phyloP scores from a whole-genome alignment of 2,329 filamentous ascomycete genomes.

The Verticillium nonalfalfae region DNA sequence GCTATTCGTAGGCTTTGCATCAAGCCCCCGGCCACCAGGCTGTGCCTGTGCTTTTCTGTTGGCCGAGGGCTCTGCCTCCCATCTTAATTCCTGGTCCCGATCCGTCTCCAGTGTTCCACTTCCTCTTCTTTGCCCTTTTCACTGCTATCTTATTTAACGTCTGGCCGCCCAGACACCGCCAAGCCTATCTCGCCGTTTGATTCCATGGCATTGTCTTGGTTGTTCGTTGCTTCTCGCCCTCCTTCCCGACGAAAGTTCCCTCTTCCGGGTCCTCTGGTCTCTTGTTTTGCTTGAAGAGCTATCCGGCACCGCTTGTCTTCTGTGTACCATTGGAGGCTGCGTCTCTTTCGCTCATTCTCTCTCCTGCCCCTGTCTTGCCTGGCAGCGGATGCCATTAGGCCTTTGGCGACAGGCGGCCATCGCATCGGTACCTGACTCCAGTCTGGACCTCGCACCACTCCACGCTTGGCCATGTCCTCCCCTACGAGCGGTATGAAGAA shows the following conservation, averaged over 20 bases:
- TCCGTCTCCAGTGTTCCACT: neutral
- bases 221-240: neutral
- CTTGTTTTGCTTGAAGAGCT: neutral
- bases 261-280: neutral
- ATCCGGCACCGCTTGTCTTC: neutral
- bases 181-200: neutral
- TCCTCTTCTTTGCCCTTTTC: neutral
- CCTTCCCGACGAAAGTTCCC: neutral
- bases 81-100: neutral
- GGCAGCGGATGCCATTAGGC: neutral
- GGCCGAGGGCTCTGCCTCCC: neutral
- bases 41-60: neutral
- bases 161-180: neutral
- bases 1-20: neutral
- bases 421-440: neutral
- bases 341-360: no score
- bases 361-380: neutral
- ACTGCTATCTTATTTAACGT: neutral
- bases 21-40: neutral
- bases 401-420: neutral
- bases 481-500: constrained; percentile 6
- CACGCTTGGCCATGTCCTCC: constrained; percentile 4
- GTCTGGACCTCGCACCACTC: neutral
- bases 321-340: neutral
- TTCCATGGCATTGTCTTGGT: neutral